Conservation (phyloP, 257 asterid species). For the Nicotiana otophora region DNA sequence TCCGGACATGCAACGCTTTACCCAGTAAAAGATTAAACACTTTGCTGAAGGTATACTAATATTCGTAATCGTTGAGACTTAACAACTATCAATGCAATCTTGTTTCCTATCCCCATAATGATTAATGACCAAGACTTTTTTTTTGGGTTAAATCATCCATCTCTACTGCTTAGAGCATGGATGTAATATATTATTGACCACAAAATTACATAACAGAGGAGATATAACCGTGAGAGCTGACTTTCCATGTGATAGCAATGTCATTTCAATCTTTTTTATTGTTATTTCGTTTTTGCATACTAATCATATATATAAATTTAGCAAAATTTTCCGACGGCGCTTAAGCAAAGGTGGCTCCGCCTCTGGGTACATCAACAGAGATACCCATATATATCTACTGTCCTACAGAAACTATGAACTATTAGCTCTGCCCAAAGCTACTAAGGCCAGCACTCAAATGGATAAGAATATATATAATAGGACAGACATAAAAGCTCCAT, state of each 20-base stretch:
- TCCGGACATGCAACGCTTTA: not conserved
- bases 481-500: not conserved
- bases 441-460: not conserved
- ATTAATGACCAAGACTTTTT: not conserved
- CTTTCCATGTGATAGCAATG: too few relatives aligned
- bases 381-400: not conserved
- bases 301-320: too few relatives aligned
- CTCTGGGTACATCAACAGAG: not conserved
- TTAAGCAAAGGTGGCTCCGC: too few relatives aligned
- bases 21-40: not conserved
- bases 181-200: too few relatives aligned
- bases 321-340: too few relatives aligned
- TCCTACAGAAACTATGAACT: not conserved
- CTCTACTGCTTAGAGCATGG: too few relatives aligned
- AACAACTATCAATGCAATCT: not conserved
- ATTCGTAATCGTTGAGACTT: not conserved
- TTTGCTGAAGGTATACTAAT: not conserved
- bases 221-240: too few relatives aligned
- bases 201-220: too few relatives aligned
- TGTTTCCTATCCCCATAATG: not conserved
- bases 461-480: not conserved
- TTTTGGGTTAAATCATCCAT: too few relatives aligned
- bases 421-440: not conserved
- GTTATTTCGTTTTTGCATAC: too few relatives aligned
- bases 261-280: too few relatives aligned